Percentiles rank a stretch among this genome's conserved stretches.
phyloP scores from a whole-genome alignment of 257 asterid genomes.

The Perilla frutescens region DNA sequence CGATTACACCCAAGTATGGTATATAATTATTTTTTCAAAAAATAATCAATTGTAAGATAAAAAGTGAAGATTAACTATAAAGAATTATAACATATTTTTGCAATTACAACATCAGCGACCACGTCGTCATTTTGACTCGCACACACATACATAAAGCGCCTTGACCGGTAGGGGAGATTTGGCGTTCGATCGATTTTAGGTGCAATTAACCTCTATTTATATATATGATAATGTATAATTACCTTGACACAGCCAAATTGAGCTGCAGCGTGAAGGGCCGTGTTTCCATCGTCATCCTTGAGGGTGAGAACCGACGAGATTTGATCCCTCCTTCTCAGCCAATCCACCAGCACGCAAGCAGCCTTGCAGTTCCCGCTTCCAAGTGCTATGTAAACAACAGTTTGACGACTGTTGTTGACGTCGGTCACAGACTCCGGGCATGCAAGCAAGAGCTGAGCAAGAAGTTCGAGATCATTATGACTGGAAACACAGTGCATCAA shows the following conservation, averaged over 20 bases:
- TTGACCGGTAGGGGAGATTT: too few relatives aligned
- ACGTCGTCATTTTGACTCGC: too few relatives aligned
- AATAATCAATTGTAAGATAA: too few relatives aligned
- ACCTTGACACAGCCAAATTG: background rate
- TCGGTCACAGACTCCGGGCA: conserved; percentile 31
- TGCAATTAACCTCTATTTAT: too few relatives aligned
- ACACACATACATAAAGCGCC: too few relatives aligned
- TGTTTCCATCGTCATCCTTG: conserved; percentile 7
- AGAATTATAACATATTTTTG: too few relatives aligned
- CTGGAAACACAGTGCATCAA: conserved; percentile 25
- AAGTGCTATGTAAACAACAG: conserved; percentile 25
- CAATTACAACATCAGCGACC: too few relatives aligned
- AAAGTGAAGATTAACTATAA: too few relatives aligned
- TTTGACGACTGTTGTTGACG: conserved; percentile 12
- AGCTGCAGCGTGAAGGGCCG: conserved; percentile 26
- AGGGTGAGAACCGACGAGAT: background rate
- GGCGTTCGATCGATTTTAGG: too few relatives aligned
- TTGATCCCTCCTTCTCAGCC: conserved; percentile 26
- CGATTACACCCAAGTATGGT: too few relatives aligned
- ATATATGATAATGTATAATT: background rate
- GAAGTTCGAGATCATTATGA: background rate
- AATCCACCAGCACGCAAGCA: background rate
- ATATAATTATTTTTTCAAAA: too few relatives aligned
- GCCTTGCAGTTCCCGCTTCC: background rate
- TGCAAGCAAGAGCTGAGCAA: background rate